These are phyloP conservation scores for Triticum timopheevii DNA, from an alignment of 176 grass and related monocot species.

Conservation along the genomic window DNA sequence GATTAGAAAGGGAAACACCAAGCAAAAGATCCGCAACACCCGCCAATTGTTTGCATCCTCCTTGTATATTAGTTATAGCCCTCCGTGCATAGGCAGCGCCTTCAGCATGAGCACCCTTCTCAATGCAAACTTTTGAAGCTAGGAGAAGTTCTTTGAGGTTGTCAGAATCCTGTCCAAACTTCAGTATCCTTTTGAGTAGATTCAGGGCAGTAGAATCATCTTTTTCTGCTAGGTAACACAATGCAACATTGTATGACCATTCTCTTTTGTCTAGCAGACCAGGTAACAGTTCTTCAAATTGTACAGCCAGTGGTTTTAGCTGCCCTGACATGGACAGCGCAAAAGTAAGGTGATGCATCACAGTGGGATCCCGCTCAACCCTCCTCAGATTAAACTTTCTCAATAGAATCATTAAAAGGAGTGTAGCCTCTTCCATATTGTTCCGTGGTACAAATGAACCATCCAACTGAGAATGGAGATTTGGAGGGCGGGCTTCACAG, in stretches of 20 bases:
- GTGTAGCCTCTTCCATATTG: constrained; percentile 93
- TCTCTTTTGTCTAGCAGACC: constrained; percentile 65
- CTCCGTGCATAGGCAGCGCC: constrained; percentile 70
- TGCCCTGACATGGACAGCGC: constrained; percentile 79
- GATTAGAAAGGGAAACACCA: constrained; percentile 67
- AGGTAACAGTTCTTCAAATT: constrained; percentile 82
- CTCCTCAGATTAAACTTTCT: constrained; percentile 78
- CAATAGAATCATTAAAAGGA: constrained; percentile 87
- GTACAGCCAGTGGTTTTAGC: constrained; percentile 56
- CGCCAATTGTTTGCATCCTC: constrained; percentile 46
- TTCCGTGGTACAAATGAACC: constrained; percentile 86
- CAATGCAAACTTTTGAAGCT: constrained; percentile 73
- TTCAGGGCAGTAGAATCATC: constrained; percentile 70
- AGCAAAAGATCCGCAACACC: constrained; percentile 68
- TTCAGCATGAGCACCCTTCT: constrained; percentile 51
- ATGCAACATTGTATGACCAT: constrained; percentile 71
- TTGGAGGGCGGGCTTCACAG: constrained; percentile 74
- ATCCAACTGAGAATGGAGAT: constrained; percentile 85
- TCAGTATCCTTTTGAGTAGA: constrained; percentile 68
- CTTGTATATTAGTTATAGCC: constrained; percentile 50
- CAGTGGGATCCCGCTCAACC: constrained; percentile 70
- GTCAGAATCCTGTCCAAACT: constrained; percentile 64
- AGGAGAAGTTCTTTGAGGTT: constrained; percentile 69
- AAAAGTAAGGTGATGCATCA: constrained; percentile 82
- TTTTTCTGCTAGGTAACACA: constrained; percentile 91